Base-by-base conservation (phyloP, 495 filamentous ascomycete species). In the Penicillium parvum region DNA sequence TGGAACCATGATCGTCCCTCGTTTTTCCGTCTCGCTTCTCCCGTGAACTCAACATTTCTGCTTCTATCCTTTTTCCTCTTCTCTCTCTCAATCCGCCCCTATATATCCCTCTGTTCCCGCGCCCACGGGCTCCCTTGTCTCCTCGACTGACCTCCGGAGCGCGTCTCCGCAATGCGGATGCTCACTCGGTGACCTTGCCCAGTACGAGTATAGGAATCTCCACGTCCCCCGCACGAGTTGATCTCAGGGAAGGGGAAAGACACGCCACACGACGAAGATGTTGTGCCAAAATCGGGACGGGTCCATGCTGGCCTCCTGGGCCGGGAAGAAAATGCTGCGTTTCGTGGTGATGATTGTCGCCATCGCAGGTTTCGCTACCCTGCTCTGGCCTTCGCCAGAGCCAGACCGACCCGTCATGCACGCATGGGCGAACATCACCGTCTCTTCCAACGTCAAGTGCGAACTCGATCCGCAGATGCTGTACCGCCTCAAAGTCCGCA, bases 271-370 rank as follows among this genome's bases (percentile, higher is more conserved):
- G 25, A 45, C 15, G 14, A n/a, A n/a, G n/a, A 70, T 66, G 63
- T 29, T 63, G 16, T 30, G 58, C 28, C 62, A 59, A 37, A 30
- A 44, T 28, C 54, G 55, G 27, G 60, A 67, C 20, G 51, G 53
- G 40, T 28, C 53, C 22, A 39, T 57, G 14, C 56, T 56, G 25
- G 53, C 57, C 22, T 64, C 67, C 19, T 62, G 59, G 57, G 52
- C 64, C 23, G 63, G 60, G 60, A 71, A 63, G 47, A 65, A 61
- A 37, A 43, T 68, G 6, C 15, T 62, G 23, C 64, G 54, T 1
- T 58, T 58, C 18, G 51, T 44, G 3, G 33, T 58, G 29, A 40
- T 47, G n/a, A 45, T 57, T 15, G 10, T 58, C n/a, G 40, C 53
- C 12, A 40, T 58, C 29, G 21, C 43, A n/a, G 40, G 40, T 20